Percentiles rank a stretch among this genome's conserved stretches.
Conservation (phyloP, 805 yeast genomes). For the Monosporozyma aquatica region DNA sequence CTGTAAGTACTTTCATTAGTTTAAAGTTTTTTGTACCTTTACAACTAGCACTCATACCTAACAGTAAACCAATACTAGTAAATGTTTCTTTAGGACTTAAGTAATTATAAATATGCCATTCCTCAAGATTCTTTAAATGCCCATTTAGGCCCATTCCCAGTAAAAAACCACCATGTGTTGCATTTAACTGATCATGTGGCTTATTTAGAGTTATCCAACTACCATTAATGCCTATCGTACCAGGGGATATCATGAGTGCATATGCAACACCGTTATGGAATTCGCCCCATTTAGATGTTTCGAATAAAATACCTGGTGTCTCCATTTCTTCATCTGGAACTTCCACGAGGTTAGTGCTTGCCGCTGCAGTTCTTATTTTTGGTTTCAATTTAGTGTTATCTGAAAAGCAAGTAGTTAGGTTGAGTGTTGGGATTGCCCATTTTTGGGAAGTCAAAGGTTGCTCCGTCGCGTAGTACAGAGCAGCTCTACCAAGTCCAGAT, state of each 20-base stretch:
- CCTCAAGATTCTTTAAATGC: constrained; percentile 71
- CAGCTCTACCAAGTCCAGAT: constrained; percentile 26
- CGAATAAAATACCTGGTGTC: background rate
- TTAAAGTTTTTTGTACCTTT: constrained; percentile 77
- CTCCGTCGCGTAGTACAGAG: constrained; percentile 31
- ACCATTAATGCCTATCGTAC: constrained; percentile 55
- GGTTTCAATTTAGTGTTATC: constrained; percentile 49
- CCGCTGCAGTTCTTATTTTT: constrained; percentile 28
- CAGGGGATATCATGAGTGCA: constrained; percentile 66
- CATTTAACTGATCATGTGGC: constrained; percentile 49
- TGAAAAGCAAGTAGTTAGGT: constrained; percentile 62
- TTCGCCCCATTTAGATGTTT: constrained; percentile 62
- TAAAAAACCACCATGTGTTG: constrained; percentile 93
- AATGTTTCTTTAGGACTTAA: constrained; percentile 79
- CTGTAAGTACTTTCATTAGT: constrained; percentile 81
- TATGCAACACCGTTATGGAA: constrained; percentile 89
- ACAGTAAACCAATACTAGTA: constrained; percentile 75
- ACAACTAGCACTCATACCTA: constrained; percentile 90
- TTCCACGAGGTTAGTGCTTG: constrained; percentile 10
- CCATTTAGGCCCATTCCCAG: constrained; percentile 89
- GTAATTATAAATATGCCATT: constrained; percentile 93
- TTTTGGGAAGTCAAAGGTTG: constrained; percentile 78
- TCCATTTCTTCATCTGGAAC: constrained; percentile 38
- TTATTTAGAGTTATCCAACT: constrained; percentile 88
- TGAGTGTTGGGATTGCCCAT: constrained; percentile 68